Conservation (phyloP, 352 stramenopile genomes). For the Phytopythium kandeliae region DNA sequence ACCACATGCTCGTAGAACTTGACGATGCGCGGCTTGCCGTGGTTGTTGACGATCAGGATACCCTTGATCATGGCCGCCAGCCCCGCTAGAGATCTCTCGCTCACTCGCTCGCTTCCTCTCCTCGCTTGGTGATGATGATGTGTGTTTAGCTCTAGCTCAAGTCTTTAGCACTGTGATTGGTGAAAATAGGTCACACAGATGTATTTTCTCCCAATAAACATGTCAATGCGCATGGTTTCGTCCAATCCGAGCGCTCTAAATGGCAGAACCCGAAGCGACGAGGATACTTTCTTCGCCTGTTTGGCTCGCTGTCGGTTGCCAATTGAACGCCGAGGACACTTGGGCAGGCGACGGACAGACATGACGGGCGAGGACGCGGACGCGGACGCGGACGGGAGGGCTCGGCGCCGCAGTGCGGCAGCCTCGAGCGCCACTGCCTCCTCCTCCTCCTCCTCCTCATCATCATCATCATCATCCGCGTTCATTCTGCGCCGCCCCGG, state of each 20-base stretch:
- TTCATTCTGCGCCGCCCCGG: not conserved
- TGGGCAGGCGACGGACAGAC: not conserved
- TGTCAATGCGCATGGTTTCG: not conserved
- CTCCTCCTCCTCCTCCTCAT: not conserved
- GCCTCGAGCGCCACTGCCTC: not conserved
- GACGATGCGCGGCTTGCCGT: conserved; percentile 96
- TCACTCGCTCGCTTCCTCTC: too few species aligned
- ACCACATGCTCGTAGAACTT: conserved; percentile 99
- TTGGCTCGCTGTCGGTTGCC: not conserved
- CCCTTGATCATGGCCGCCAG: conserved; percentile 94
- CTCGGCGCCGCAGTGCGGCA: not conserved
- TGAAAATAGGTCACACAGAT: not conserved
- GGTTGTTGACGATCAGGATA: conserved; percentile 99
- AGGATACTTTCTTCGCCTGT: not conserved
- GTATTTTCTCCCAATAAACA: not conserved
- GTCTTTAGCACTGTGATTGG: not conserved
- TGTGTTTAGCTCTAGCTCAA: too few species aligned
- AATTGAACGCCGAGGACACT: too few species aligned
- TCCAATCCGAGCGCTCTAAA: not conserved
- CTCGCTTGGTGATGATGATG: too few species aligned
- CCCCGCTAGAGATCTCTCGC: not conserved
- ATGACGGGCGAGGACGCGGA: conserved; percentile 2
- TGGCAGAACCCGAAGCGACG: too few species aligned
- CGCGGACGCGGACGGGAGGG: conserved; percentile 2
- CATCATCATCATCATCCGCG: not conserved